These are phyloP conservation scores for Ceratocystis lukuohia DNA, from an alignment of 2,329 filamentous ascomycete species.

Conservation along the genomic window DNA sequence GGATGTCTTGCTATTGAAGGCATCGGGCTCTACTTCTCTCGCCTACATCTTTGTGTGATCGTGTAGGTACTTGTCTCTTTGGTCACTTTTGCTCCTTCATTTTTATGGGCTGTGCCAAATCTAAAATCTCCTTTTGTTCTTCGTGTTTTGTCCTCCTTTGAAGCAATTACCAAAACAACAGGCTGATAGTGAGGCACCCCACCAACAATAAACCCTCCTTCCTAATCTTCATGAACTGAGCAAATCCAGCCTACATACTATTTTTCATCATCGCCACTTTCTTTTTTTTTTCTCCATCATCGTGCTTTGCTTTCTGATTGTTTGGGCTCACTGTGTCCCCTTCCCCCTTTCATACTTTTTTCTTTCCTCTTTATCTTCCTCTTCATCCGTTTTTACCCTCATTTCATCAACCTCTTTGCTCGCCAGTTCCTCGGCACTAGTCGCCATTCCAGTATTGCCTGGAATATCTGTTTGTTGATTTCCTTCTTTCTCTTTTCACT, in stretches of 20 bases:
- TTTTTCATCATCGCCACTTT: neutral
- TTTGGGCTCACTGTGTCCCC: neutral
- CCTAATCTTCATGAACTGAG: neutral
- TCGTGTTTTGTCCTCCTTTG: constrained; percentile 11
- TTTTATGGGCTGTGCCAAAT: constrained; percentile 10
- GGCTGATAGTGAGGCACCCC: constrained; percentile 7
- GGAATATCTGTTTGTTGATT: neutral
- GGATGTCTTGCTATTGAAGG: neutral
- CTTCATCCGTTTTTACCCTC: neutral
- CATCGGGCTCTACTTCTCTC: neutral
- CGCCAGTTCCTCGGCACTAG: neutral
- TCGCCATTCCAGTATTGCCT: constrained; percentile 9
- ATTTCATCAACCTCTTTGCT: neutral
- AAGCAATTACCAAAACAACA: constrained; percentile 10
- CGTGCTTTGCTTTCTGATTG: neutral
- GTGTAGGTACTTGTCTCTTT: neutral
- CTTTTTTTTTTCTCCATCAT: neutral
- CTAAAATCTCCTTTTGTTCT: constrained; percentile 7
- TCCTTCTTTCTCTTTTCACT: neutral
- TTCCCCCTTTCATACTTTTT: neutral
- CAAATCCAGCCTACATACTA: neutral
- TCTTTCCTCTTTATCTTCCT: neutral
- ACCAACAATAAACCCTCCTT: constrained; percentile 4
- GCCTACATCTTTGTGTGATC: neutral
- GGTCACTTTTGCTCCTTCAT: neutral